Percentiles rank a stretch among this genome's conserved stretches.
Conservation (phyloP, 2,329 filamentous ascomycete genomes). For the Aspergillus novoparasiticus region DNA sequence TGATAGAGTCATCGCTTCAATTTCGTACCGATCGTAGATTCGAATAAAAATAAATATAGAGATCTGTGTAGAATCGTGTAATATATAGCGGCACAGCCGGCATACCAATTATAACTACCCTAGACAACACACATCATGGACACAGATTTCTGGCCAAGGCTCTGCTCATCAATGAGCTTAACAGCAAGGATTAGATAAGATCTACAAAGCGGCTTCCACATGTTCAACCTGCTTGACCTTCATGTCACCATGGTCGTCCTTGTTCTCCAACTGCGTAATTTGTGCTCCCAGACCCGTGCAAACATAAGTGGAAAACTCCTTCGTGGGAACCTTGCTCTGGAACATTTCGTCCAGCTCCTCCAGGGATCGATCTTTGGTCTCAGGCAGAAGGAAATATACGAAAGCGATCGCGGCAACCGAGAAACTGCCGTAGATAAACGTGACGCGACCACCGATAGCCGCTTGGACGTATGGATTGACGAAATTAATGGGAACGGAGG, state of each 20-base stretch:
- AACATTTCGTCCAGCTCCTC: slow-evolving; percentile 35
- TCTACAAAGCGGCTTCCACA: not conserved
- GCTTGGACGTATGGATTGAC: slow-evolving; percentile 34
- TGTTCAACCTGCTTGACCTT: not conserved
- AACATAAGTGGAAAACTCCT: not conserved
- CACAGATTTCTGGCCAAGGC: too few relatives aligned
- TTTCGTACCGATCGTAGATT: too few relatives aligned
- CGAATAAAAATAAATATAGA: too few relatives aligned
- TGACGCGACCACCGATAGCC: slow-evolving; percentile 23
- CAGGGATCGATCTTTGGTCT: slow-evolving; percentile 26
- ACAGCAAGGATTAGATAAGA: not conserved
- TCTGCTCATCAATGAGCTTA: too few relatives aligned
- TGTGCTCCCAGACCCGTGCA: not conserved
- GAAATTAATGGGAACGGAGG: slow-evolving; percentile 29
- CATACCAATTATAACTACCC: not conserved
- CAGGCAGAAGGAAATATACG: slow-evolving; percentile 30
- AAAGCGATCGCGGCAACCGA: slow-evolving; percentile 26
- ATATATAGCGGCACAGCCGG: too few relatives aligned
- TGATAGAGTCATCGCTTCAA: not conserved
- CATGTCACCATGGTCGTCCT: not conserved
- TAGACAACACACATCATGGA: not conserved
- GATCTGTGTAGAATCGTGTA: too few relatives aligned
- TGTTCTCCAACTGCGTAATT: not conserved
- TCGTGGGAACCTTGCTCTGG: slow-evolving; percentile 1
- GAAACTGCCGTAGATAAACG: slow-evolving; percentile 27